Evolutionary conservation across 495 filamentous ascomycete genomes (phyloP).

Genomic region (Halenospora varia): DNA sequence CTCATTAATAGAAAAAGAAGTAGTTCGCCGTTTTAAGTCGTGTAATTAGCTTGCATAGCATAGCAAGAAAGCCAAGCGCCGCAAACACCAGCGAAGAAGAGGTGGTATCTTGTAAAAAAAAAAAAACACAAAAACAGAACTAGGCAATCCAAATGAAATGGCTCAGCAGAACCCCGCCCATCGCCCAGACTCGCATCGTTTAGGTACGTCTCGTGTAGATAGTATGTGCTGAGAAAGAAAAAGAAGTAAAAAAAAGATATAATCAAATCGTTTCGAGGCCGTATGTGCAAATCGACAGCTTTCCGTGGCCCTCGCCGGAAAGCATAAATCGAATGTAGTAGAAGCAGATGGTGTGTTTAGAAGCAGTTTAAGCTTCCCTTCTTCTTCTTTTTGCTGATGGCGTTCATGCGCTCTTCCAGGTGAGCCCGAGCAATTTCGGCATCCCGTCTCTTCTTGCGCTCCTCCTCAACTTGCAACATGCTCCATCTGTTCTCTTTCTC

Average conservation of each 20-base stretch:
- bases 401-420: conserved; percentile 90
- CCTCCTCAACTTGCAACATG: conserved; percentile 91
- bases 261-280: not conserved
- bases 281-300: not conserved
- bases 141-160: not conserved
- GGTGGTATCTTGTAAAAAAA: conserved; percentile 3
- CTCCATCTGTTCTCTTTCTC: conserved; percentile 65
- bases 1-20: not conserved
- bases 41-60: not conserved
- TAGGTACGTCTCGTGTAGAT: not conserved
- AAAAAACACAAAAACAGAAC: not conserved
- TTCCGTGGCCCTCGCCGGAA: not conserved
- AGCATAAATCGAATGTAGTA: not conserved
- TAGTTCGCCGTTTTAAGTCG: not conserved
- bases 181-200: not conserved
- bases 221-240: conserved; percentile 2
- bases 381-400: conserved; percentile 92
- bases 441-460: conserved; percentile 78
- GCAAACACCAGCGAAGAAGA: conserved; percentile 2
- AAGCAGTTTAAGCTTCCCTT: conserved; percentile 97
- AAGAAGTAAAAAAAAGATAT: not conserved
- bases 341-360: conserved; percentile 38
- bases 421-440: conserved; percentile 82
- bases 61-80: conserved; percentile 2
- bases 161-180: not conserved